A percentile compares a stretch with the other conserved stretches of the same genome.
Evolutionary conservation across 2,329 filamentous ascomycete species (phyloP).

Genomic region (Diaporthe sp.): DNA sequence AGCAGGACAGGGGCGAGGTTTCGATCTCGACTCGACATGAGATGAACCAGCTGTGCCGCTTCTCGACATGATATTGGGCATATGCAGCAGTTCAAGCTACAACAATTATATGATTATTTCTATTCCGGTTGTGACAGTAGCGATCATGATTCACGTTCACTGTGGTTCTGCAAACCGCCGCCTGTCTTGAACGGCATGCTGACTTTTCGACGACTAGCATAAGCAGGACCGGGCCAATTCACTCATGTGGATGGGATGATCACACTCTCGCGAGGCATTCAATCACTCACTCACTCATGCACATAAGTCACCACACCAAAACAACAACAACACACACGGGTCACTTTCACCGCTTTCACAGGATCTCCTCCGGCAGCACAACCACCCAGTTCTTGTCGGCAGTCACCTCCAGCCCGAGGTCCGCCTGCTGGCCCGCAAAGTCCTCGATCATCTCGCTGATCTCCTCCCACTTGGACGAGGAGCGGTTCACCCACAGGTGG

Average conservation of each 20-base stretch:
- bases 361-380: slow-evolving; percentile 55
- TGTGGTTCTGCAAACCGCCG: neutral
- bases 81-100: neutral
- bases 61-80: neutral
- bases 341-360: slow-evolving; percentile 41
- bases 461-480: slow-evolving; percentile 49
- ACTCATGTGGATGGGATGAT: neutral
- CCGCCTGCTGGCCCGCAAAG: slow-evolving; percentile 49
- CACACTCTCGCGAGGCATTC: neutral
- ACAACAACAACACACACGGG: neutral
- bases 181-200: neutral
- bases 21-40: neutral
- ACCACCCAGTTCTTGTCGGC: slow-evolving; percentile 60
- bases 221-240: neutral
- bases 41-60: neutral
- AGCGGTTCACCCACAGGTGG: slow-evolving; percentile 57
- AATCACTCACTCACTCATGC: neutral
- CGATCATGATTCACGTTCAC: neutral
- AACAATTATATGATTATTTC: neutral
- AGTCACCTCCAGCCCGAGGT: slow-evolving; percentile 53
- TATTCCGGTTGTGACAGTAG: neutral
- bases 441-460: slow-evolving; percentile 54
- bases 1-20: neutral
- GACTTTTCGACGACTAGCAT: no score
- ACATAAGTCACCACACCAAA: neutral